Conservation (phyloP, 768 basidiomycete species). For the Amanita phalloides region DNA sequence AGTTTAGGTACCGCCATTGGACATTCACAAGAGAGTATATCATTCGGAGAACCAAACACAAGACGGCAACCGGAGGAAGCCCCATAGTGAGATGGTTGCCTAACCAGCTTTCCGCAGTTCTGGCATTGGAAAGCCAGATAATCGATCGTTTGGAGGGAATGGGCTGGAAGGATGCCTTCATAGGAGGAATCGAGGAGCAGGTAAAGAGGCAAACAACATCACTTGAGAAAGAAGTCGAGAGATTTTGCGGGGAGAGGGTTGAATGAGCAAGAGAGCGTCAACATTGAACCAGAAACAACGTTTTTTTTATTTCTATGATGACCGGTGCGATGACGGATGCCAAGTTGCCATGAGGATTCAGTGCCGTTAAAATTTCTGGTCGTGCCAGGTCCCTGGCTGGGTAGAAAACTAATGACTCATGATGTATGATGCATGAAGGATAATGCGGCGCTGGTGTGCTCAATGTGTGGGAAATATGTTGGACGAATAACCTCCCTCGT, state of each 20-base stretch:
- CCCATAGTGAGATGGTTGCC: constrained; percentile 12
- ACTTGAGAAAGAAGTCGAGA: constrained; percentile 1
- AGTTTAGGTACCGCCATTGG: constrained; percentile 23
- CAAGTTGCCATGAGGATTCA: no score
- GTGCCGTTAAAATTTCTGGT: no score
- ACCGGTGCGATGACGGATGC: no score
- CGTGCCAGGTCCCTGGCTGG: no score
- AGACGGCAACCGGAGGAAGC: constrained; percentile 18
- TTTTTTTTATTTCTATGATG: no score
- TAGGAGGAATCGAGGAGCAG: background rate
- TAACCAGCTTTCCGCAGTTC: background rate
- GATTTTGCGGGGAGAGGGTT: background rate
- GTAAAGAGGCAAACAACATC: background rate
- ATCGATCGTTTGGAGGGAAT: background rate
- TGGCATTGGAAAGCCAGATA: background rate
- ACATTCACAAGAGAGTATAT: constrained; percentile 23
- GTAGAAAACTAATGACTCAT: no score
- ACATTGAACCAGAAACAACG: no score
- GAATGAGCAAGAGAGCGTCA: background rate
- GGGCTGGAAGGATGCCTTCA: background rate
- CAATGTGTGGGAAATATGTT: no score
- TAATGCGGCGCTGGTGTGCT: no score
- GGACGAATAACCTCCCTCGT: no score
- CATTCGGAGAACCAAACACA: constrained; percentile 14
- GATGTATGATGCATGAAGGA: no score